Evolutionary conservation across 352 stramenopile genomes (phyloP).

Genomic region (Pythium myriotylum): DNA sequence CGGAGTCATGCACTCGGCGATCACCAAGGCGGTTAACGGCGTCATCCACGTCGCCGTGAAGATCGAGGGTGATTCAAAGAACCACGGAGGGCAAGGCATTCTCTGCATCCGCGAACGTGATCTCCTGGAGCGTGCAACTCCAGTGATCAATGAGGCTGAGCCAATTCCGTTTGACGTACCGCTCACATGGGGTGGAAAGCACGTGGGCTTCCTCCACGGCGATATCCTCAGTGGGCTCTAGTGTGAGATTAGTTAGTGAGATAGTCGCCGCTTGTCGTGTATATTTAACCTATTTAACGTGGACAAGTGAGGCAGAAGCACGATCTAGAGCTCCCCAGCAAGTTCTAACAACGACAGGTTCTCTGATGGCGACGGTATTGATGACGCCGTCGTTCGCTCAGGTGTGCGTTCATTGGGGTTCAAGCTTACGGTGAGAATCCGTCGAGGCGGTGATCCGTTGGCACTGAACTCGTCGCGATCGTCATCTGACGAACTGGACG

Average conservation of each 20-base stretch:
- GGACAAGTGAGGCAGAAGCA: neutral
- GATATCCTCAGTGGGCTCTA: constrained; percentile 43
- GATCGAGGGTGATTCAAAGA: constrained; percentile 55
- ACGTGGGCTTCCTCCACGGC: constrained; percentile 60
- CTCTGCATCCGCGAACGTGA: constrained; percentile 67
- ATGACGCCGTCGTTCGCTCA: constrained; percentile 20
- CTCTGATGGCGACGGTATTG: constrained; percentile 20
- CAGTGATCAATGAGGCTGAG: constrained; percentile 44
- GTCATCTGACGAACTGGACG: constrained; percentile 30
- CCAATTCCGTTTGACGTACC: constrained; percentile 69
- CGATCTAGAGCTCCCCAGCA: constrained; percentile 26
- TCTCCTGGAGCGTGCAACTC: constrained; percentile 43
- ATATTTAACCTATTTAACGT: constrained; percentile 33
- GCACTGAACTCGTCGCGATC: neutral
- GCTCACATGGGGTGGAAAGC: constrained; percentile 74
- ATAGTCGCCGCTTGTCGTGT: neutral
- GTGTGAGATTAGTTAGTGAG: neutral
- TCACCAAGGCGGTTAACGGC: constrained; percentile 71
- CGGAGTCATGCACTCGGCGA: constrained; percentile 66
- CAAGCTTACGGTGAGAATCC: neutral
- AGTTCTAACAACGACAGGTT: constrained; percentile 64
- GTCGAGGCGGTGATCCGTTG: neutral
- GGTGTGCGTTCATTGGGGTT: constrained; percentile 15
- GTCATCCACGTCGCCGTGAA: constrained; percentile 72
- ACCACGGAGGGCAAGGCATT: constrained; percentile 63